A percentile compares a stretch with the other conserved stretches of the same genome.
Conservation (phyloP, 306 rosid species). For the Hylodesmum podocarpum region DNA sequence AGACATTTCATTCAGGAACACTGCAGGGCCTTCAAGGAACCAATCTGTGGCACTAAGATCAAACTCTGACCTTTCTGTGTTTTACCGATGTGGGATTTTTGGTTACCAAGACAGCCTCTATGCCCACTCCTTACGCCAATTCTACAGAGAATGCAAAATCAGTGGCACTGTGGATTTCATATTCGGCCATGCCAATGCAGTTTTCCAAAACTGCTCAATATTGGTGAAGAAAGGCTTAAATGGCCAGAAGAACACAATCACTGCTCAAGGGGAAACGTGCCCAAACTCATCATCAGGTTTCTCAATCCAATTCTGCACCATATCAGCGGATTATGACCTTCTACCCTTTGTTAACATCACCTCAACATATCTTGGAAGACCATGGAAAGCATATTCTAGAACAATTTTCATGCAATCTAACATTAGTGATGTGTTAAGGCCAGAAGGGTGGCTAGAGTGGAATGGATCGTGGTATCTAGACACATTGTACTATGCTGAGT, state of each 20-base stretch:
- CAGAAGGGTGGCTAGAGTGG: slow-evolving; percentile 84
- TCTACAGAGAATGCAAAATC: slow-evolving; percentile 63
- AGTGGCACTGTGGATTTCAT: slow-evolving; percentile 74
- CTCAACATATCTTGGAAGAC: slow-evolving; percentile 60
- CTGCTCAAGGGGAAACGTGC: slow-evolving; percentile 62
- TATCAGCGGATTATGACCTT: slow-evolving; percentile 54
- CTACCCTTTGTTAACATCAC: slow-evolving; percentile 29
- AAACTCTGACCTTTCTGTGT: slow-evolving; percentile 64
- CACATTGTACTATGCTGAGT: slow-evolving; percentile 61
- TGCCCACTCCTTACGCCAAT: slow-evolving; percentile 68
- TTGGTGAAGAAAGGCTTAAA: slow-evolving; percentile 50
- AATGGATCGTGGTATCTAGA: slow-evolving; percentile 38
- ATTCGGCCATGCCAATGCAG: slow-evolving; percentile 60
- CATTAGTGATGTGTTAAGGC: slow-evolving; percentile 47
- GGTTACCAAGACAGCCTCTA: slow-evolving; percentile 73
- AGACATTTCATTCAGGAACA: slow-evolving; percentile 59
- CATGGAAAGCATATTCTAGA: slow-evolving; percentile 63
- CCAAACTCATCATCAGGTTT: slow-evolving; percentile 54
- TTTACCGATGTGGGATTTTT: slow-evolving; percentile 48
- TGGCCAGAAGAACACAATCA: slow-evolving; percentile 67
- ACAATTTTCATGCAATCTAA: slow-evolving; percentile 56
- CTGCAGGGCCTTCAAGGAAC: slow-evolving; percentile 58
- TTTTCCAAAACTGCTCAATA: slow-evolving; percentile 64
- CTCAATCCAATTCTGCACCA: slow-evolving; percentile 75
- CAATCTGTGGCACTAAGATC: slow-evolving; percentile 73